phyloP scores from a whole-genome alignment of 2,329 filamentous ascomycete genomes.

The Phyllosticta paracitricarpa region DNA sequence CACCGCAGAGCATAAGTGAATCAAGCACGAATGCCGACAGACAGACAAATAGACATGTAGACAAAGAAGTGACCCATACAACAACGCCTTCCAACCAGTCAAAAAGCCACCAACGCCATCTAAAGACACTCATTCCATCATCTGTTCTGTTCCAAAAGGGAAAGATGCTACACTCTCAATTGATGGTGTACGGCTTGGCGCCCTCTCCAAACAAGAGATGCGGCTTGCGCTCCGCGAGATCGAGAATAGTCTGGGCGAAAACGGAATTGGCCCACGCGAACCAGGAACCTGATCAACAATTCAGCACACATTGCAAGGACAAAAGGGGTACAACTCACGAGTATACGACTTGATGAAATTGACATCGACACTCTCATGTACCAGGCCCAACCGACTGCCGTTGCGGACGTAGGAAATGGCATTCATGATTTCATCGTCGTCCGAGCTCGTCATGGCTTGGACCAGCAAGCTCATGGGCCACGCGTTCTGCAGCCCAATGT shows the following conservation, averaged over 20 bases:
- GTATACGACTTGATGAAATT: constrained; percentile 62
- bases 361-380: constrained; percentile 90
- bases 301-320: background rate
- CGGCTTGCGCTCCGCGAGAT: constrained; percentile 80
- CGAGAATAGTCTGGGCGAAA: constrained; percentile 84
- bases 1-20: no score
- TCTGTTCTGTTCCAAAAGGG: background rate
- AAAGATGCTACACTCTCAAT: constrained; percentile 6
- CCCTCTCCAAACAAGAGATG: constrained; percentile 69
- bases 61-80: no score
- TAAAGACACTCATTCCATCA: background rate
- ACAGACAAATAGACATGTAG: background rate
- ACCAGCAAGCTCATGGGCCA: constrained; percentile 96
- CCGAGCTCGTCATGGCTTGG: constrained; percentile 78
- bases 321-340: constrained; percentile 37
- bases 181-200: constrained; percentile 46
- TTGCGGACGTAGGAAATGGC: constrained; percentile 66
- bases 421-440: constrained; percentile 70
- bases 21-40: background rate
- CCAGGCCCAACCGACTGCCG: constrained; percentile 64
- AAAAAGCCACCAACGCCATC: background rate
- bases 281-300: constrained; percentile 54
- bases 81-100: background rate
- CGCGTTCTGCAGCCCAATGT: constrained; percentile 76
- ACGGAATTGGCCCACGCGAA: constrained; percentile 98